phyloP scores from a whole-genome alignment of 305 asterid species.

The Fraxinus sp. region DNA sequence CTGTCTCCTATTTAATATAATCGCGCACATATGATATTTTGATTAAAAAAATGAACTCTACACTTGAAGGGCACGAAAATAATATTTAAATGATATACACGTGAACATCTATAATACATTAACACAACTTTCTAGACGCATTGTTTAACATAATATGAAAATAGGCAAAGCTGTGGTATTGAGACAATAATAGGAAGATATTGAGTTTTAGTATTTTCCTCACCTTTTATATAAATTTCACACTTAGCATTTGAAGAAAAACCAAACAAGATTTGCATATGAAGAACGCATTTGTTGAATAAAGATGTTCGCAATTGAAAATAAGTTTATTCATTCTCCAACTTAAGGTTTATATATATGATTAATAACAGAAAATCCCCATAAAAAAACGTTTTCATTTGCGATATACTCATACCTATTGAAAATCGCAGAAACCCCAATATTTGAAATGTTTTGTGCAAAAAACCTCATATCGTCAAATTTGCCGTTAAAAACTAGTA shows the following conservation, averaged over 20 bases:
- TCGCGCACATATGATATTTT: neutral
- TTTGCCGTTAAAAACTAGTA: too few relatives aligned
- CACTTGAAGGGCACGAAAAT: neutral
- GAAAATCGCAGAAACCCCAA: too few relatives aligned
- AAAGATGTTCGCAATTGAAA: neutral
- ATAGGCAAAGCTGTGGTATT: neutral
- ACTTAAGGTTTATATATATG: too few relatives aligned
- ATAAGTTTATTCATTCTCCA: neutral
- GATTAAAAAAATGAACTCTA: neutral
- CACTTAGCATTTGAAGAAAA: neutral
- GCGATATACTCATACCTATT: too few relatives aligned
- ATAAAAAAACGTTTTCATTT: too few relatives aligned
- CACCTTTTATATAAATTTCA: too few relatives aligned
- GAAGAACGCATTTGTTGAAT: neutral
- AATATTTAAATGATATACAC: neutral
- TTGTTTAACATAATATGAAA: too few relatives aligned
- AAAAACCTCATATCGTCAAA: too few relatives aligned
- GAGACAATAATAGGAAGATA: neutral
- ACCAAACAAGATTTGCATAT: neutral
- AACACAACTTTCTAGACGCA: too few relatives aligned
- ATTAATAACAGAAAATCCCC: too few relatives aligned
- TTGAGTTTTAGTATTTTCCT: neutral
- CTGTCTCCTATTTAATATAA: neutral
- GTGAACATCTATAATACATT: too few relatives aligned
- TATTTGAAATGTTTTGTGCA: too few relatives aligned